Percentiles rank a stretch among this genome's conserved stretches.
These are phyloP conservation scores for Nicotiana tomentosiformis DNA, from an alignment of 257 asterid species.

Conservation along the genomic window DNA sequence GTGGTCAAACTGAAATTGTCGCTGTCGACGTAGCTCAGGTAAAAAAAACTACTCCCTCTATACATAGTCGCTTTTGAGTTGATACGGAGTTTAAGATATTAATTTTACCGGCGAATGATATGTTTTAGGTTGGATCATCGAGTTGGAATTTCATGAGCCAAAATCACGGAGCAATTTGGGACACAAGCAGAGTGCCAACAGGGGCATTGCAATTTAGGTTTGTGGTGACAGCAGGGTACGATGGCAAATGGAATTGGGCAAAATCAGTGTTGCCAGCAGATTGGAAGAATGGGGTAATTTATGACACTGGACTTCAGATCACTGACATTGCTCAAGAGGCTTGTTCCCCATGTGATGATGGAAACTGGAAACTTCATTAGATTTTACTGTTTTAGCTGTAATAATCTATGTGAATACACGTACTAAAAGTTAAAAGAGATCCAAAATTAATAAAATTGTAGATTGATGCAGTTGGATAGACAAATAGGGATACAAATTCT, in stretches of 20 bases:
- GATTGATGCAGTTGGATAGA: not conserved
- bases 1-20: slow-evolving; percentile 77
- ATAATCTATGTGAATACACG: not conserved
- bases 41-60: not conserved
- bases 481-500: not conserved
- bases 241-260: slow-evolving; percentile 71
- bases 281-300: slow-evolving; percentile 47
- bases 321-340: slow-evolving; percentile 69
- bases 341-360: slow-evolving; percentile 55
- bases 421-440: not conserved
- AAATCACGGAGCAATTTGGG: slow-evolving; percentile 74
- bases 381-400: not conserved
- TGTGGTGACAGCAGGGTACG: slow-evolving; percentile 68
- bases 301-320: slow-evolving; percentile 66
- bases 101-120: too few species aligned
- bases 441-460: not conserved
- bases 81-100: not conserved
- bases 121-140: slow-evolving; percentile 43
- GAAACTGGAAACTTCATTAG: slow-evolving; percentile 29
- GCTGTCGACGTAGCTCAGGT: slow-evolving; percentile 64
- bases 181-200: slow-evolving; percentile 59
- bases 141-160: slow-evolving; percentile 62
- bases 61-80: too few species aligned
- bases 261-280: slow-evolving; percentile 53
- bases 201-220: slow-evolving; percentile 69